Base-by-base conservation (phyloP, 768 basidiomycete genomes). In the Lactarius quietus region DNA sequence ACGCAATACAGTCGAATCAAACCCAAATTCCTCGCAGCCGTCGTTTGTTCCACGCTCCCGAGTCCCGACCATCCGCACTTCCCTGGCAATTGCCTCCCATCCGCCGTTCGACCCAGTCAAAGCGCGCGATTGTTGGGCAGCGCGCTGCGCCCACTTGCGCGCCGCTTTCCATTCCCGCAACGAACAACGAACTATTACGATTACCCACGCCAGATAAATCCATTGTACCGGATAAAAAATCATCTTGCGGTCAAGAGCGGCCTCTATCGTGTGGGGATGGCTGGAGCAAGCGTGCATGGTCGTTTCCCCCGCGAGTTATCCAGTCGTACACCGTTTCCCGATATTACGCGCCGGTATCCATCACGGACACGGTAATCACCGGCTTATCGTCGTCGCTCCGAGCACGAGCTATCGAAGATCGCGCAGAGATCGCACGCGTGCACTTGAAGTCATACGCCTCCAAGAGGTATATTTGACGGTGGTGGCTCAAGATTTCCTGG, bases 381-480 rank as follows among this genome's bases (percentile, higher is more conserved):
- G 39, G 26, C 26, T 70, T 68, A 8, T 64, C 53, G 31, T 57
- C 41, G 45, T 65, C 63, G 58, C 68, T 67, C 33, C 70, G 58
- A 64, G 61, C 56, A 39, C 64, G 61, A 12, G 8, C 39, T 6
- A 28, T n/a, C 26, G 61, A 63, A 20, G 71, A 61, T 20, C 71
- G 65, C 52, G 56, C 52, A 54, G 35, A 66, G 12, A 73, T 65
- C 12, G 33, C 4, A 64, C 79, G 79, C 26, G 69, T 60, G 68
- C 78, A 80, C n/a, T 57, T 53, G 65, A 80, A 70, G 9, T 70
- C 72, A 64, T 78, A 78, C 0, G 71, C 71, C 1, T 58, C 23
- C 3, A 61, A 52, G 18, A 78, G 72, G 6, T 48, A 63, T 12
- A 33, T 61, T 59, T 75, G 70, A n/a, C 78, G 75, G 26, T 72